Conservation (phyloP, 495 filamentous ascomycete genomes). For the Hypoxylon intermedium region DNA sequence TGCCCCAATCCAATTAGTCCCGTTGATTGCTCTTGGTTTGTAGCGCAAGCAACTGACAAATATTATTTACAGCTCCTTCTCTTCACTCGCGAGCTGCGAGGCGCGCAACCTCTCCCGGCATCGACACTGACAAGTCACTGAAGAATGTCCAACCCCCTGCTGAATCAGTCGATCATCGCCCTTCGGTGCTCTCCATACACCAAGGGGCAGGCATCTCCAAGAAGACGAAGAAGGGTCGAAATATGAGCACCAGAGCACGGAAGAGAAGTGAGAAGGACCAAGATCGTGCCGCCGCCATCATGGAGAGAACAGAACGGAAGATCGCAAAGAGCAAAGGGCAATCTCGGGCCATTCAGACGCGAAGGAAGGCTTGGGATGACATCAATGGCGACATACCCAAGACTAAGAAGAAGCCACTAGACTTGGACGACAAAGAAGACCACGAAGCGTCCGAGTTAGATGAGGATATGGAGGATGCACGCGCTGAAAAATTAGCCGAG, state of each 20-base stretch:
- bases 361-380: conserved; percentile 66
- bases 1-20: neutral
- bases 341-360: conserved; percentile 63
- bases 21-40: neutral
- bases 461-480: conserved; percentile 46
- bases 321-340: conserved; percentile 68
- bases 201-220: conserved; percentile 69
- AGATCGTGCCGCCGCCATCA: conserved; percentile 73
- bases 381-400: conserved; percentile 57
- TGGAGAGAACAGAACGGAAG: conserved; percentile 75
- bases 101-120: conserved; percentile 72
- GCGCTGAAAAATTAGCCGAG: conserved; percentile 8
- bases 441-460: conserved; percentile 45
- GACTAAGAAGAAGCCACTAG: conserved; percentile 4
- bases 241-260: conserved; percentile 68
- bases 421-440: conserved; percentile 16
- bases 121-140: conserved; percentile 79
- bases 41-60: conserved; percentile 14
- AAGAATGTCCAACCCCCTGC: conserved; percentile 64
- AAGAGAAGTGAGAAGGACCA: conserved; percentile 72
- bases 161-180: conserved; percentile 57
- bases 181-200: conserved; percentile 68
- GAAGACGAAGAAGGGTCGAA: conserved; percentile 66
- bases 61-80: conserved; percentile 46
- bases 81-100: conserved; percentile 75